A percentile compares a stretch with the other conserved stretches of the same genome.
Evolutionary conservation across 257 asterid genomes (phyloP).

Genomic region (Fraxinus anomala): DNA sequence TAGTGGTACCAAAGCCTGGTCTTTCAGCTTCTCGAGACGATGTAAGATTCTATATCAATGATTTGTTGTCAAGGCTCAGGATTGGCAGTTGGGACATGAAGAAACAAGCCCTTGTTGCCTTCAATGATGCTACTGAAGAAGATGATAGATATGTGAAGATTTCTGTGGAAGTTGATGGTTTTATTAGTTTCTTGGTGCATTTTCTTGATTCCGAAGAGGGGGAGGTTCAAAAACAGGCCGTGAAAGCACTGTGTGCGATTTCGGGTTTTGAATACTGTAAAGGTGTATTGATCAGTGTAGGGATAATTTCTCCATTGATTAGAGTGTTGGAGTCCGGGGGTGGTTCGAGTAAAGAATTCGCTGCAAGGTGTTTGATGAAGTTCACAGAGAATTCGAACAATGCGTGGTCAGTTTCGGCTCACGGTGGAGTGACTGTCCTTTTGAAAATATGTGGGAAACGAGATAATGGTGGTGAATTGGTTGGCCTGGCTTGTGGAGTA

Average conservation of each 20-base stretch:
- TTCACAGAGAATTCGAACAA: conserved; percentile 85
- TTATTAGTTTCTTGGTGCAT: conserved; percentile 44
- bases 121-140: conserved; percentile 59
- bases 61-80: conserved; percentile 66
- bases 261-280: conserved; percentile 46
- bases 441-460: conserved; percentile 56
- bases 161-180: conserved; percentile 58
- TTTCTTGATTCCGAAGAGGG: conserved; percentile 65
- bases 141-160: conserved; percentile 65
- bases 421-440: conserved; percentile 80
- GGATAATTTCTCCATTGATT: conserved; percentile 64
- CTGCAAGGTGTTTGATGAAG: conserved; percentile 77
- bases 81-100: conserved; percentile 78
- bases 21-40: conserved; percentile 73
- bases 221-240: conserved; percentile 68
- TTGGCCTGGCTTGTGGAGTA: conserved; percentile 67
- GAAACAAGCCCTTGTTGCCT: conserved; percentile 59
- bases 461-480: conserved; percentile 40
- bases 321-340: conserved; percentile 67
- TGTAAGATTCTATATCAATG: conserved; percentile 60
- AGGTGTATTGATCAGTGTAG: conserved; percentile 48
- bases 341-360: conserved; percentile 50
- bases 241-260: conserved; percentile 49
- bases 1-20: conserved; percentile 73
- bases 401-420: conserved; percentile 93